These are phyloP conservation scores for Halocafeteria seosinensis DNA, from an alignment of 108 stramenopile genomes.

Conservation along the genomic window DNA sequence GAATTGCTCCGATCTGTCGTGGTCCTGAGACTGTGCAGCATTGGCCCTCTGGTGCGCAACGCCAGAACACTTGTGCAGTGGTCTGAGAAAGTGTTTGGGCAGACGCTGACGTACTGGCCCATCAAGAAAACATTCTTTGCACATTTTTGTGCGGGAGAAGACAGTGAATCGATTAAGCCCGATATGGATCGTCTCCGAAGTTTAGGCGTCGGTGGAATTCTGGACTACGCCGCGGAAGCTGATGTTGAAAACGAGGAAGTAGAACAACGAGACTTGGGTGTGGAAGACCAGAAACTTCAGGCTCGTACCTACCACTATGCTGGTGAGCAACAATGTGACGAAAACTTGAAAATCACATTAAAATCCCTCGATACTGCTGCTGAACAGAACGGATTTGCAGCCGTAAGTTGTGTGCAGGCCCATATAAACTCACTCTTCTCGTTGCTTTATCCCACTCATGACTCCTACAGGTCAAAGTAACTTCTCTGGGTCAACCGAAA, in stretches of 20 bases:
- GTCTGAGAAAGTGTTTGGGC: no score
- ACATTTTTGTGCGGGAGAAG: constrained; percentile 87
- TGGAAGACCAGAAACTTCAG: constrained; percentile 28
- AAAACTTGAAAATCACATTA: constrained; percentile 45
- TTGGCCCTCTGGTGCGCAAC: no score
- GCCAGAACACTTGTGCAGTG: no score
- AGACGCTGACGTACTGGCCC: no score
- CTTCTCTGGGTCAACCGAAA: constrained; percentile 72
- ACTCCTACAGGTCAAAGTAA: constrained; percentile 83
- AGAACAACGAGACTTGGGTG: neutral
- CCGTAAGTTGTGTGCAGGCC: no score
- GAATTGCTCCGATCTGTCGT: no score
- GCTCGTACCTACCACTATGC: constrained; percentile 54
- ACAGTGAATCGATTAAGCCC: constrained; percentile 42
- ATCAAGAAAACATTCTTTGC: constrained; percentile 54
- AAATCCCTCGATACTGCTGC: constrained; percentile 59
- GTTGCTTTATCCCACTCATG: no score
- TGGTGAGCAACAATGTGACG: constrained; percentile 59
- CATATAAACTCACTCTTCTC: no score
- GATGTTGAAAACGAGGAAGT: constrained; percentile 23
- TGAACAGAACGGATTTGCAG: constrained; percentile 6
- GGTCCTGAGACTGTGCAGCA: no score
- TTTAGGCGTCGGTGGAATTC: constrained; percentile 57
- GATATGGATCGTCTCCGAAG: constrained; percentile 36
- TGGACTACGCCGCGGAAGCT: constrained; percentile 89